Evolutionary conservation across 2,329 filamentous ascomycete genomes (phyloP).

Genomic region (Colletotrichum simmondsii): DNA sequence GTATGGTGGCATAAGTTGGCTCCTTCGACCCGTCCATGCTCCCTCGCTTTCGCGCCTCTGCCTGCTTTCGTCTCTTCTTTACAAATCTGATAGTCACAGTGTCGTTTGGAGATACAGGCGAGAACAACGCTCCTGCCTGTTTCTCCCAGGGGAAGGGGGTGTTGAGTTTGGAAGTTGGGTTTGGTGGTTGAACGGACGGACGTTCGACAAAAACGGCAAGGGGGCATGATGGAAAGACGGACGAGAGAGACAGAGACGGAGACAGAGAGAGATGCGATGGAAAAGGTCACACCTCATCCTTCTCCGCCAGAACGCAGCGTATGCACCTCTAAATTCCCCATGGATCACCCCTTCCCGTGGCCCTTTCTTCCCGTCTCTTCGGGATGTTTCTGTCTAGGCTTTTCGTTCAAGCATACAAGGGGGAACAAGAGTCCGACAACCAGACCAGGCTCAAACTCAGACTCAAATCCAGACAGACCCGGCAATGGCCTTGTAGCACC

Average conservation of each 20-base stretch:
- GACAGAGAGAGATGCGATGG: neutral
- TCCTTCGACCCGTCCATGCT: neutral
- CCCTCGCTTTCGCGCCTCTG: neutral
- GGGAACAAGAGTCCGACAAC: neutral
- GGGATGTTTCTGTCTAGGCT: constrained; percentile 31
- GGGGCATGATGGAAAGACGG: neutral
- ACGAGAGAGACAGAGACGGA: neutral
- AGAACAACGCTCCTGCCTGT: constrained; percentile 6
- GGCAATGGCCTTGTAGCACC: constrained; percentile 1
- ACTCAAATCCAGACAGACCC: neutral
- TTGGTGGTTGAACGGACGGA: neutral
- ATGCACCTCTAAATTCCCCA: neutral
- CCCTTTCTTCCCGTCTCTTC: constrained; percentile 2
- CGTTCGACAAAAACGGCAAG: neutral
- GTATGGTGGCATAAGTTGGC: neutral
- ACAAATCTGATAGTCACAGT: neutral
- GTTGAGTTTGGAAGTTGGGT: too few species aligned
- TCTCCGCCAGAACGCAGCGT: too few species aligned
- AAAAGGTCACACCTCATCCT: neutral
- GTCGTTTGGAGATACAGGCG: constrained; percentile 19
- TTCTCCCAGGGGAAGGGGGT: neutral
- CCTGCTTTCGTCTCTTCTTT: neutral
- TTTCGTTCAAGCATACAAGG: constrained; percentile 14
- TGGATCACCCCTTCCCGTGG: neutral
- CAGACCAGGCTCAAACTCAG: neutral